Evolutionary conservation across 208 protist species (phyloP), one percentile per base, ranked within the genome.

Genomic region (Acanthamoeba sp.): DNA sequence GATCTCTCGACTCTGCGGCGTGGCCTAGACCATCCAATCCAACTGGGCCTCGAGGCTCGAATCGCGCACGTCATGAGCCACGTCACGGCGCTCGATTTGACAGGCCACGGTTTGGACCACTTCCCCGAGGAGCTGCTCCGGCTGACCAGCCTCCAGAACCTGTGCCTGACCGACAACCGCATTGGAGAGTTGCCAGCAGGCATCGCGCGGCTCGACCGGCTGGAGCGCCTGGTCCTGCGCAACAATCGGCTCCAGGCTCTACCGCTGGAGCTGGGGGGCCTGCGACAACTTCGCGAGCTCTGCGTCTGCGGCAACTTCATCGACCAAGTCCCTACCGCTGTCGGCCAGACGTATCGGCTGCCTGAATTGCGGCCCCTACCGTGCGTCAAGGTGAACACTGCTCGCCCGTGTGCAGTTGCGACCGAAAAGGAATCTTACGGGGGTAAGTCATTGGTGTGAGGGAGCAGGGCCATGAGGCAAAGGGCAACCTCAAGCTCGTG

Each of bases 161-260:
- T 69, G 62, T 69, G n/a, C 29, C n/a, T 69, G 24, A 27, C 62
- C 2, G 62, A 69, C 29, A 69, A 69, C 27, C n/a, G n/a, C 20
- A 69, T 69, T 7, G 62, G 29, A 27, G 62, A 34, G 62, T 12
- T 69, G n/a, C 62, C 62, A 6, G n/a, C 1, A 18, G 62, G 62
- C 24, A 69, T 69, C 62, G 62, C 24, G 24, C 62, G 62, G 12
- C 62, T 69, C 62, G 14, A 24, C 62, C n/a, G 24, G n/a, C 62
- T 69, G 18, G 62, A 69, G 62, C 62, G 62, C 29, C 62, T 69
- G 29, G 62, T 69, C 24, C 62, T 69, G 62, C 62, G 62, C 62
- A 69, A 69, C 62, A 69, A 69, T 27, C 62, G 24, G n/a, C 62
- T 69, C 24, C 6, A 18, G 0, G 24, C 62, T 14, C 62, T 69